Conservation (phyloP, 441 rosid genomes). For the Jatropha multifida region DNA sequence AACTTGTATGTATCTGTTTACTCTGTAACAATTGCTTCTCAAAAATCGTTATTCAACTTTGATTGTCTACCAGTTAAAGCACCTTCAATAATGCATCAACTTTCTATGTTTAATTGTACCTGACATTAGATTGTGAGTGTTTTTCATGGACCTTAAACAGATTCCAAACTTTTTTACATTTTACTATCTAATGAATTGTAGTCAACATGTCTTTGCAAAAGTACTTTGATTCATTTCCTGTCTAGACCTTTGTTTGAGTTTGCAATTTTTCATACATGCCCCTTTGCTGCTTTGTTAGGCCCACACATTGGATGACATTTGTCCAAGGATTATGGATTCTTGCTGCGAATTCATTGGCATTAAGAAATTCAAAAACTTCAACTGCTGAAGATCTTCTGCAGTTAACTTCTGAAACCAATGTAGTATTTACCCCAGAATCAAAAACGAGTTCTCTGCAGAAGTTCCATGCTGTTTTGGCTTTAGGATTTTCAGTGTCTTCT, state of each 20-base stretch:
- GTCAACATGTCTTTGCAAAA: slow-evolving; percentile 13
- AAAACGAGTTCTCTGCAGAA: slow-evolving; percentile 52
- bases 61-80: not conserved
- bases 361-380: slow-evolving; percentile 58
- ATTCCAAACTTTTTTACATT: not conserved
- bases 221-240: slow-evolving; percentile 8
- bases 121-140: not conserved
- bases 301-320: slow-evolving; percentile 71
- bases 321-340: slow-evolving; percentile 62
- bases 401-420: slow-evolving; percentile 51
- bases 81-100: not conserved
- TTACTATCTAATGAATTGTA: not conserved
- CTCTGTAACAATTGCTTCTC: slow-evolving; percentile 12
- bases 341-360: slow-evolving; percentile 67
- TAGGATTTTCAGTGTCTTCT: slow-evolving; percentile 61
- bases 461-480: slow-evolving; percentile 54
- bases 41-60: not conserved
- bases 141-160: not conserved
- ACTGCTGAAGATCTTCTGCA: slow-evolving; percentile 64
- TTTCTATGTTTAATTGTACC: not conserved
- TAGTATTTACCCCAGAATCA: slow-evolving; percentile 39
- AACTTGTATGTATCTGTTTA: slow-evolving; percentile 65
- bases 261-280: slow-evolving; percentile 23
- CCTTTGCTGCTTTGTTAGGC: slow-evolving; percentile 31
- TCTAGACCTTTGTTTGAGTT: slow-evolving; percentile 5